Evolutionary conservation across 768 basidiomycete genomes (phyloP), one percentile per base, ranked within the genome.

Genomic region (Trametes maxima): DNA sequence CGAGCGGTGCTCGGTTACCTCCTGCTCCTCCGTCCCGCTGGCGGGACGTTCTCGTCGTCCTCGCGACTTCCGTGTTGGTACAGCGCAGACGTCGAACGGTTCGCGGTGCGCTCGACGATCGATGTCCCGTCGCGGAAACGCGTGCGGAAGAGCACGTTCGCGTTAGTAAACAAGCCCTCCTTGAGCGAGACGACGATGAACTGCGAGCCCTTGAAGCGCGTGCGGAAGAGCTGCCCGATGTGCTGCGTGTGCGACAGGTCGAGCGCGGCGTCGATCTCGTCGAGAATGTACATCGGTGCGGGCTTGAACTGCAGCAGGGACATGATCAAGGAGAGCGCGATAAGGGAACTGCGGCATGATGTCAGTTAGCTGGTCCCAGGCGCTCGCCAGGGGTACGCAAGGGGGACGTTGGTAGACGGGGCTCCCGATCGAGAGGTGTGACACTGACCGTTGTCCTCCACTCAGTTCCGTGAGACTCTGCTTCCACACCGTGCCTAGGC

Each of bases 271-370:
- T 98, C 97, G 64, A 99, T 96, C 76, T 99, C 97, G 76, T 99
- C 97, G 10, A 99, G 84, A 71, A 99, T 99, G 75, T 98, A 98
- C 94, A 98, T 95, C 2, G 95, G 96, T 16, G 96, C 95, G 8
- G 96, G 95, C 71, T 98, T 98, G 83, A 98, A 98, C 73, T 98
- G 95, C n/a, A 98, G 86, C 17, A 99, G 85, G 0, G 97, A 91
- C 95, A 99, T 96, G 78, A 98, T 98, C 40, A 99, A 82, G 13
- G 96, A 98, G 0, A 99, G 84, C 0, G 97, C 97, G 70, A 99
- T 98, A 65, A 99, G 83, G 0, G 97, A 99, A 65, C 95, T 98
- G 67, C 22, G 43, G 1, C 10, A n/a, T 33, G 39, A 40, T 33
- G 54, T 52, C 42, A 46, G 60, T 24, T 7, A 50, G 39, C 7